Base-by-base conservation (phyloP, 2,329 filamentous ascomycete species). In the Tolypocladium inflatum region DNA sequence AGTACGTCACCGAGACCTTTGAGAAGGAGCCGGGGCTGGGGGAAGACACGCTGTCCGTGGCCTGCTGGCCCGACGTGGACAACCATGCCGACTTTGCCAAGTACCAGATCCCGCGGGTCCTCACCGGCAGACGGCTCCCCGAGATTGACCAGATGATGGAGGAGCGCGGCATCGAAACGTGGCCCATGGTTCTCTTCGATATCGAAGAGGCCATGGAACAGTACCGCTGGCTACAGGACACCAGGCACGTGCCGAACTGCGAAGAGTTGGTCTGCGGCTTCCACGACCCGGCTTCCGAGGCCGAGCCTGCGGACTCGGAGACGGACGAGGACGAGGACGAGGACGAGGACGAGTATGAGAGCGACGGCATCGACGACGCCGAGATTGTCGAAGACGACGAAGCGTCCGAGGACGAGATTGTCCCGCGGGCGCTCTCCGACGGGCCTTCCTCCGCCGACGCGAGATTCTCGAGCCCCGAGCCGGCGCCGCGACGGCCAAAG, bases 351-450 rank as follows among this genome's bases (percentile, higher is more conserved):
- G 66, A 70, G 51, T 75, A 76, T 19, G 74, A 76, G 43, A 73
- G 73, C 50, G 72, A 74, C 0, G 72, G 71, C 0, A 74, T 76
- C 8, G 73, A 75, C 42, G 73, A 75, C 53, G 64, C 57, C 1
- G 66, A 66, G 10, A 66, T 73, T 15, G 58, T 65, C 1, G 67
- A 71, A 19, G 58, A 61, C 3, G 59, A 60, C 1, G 60, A 65
- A 1, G 61, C 63, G 17, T 62, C 58, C 3, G 68, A 68, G 15
- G 57, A 63, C 17, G 58, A 61, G 30, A 19, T 51, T n/a, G 10
- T 51, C 19, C 48, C 30, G n/a, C 9, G 17, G 11, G 60, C 43
- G 26, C 51, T 45, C 15, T 57, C 59, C 5, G 60, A 58, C 37
- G 48, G 52, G 15, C 56, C 50, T 11, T 37, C 38, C 7, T 56